Evolutionary conservation across 2,329 filamentous ascomycete genomes (phyloP).

Genomic region (Phaeosphaeria sp.): DNA sequence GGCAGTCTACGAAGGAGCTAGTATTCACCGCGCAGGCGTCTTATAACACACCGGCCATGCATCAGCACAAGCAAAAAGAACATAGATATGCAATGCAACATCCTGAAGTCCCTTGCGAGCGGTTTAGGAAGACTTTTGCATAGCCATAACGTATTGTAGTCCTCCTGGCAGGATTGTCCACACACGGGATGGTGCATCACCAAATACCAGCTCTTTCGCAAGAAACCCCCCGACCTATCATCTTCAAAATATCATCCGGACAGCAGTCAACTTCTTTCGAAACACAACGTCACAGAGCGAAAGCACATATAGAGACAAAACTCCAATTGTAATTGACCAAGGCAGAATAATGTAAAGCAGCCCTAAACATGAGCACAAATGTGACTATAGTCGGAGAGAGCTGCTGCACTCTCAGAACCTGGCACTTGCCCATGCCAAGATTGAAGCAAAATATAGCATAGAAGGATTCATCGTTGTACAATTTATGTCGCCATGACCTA

Average conservation of each 20-base stretch:
- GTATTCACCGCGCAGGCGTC: too few relatives aligned
- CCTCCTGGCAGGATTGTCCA: too few relatives aligned
- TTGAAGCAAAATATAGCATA: neutral
- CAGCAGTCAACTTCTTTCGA: neutral
- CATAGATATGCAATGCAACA: too few relatives aligned
- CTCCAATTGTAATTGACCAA: neutral
- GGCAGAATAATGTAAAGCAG: neutral
- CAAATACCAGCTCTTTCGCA: too few relatives aligned
- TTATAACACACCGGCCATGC: too few relatives aligned
- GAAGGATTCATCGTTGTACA: neutral
- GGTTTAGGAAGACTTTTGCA: too few relatives aligned
- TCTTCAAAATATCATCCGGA: too few relatives aligned
- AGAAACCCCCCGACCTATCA: too few relatives aligned
- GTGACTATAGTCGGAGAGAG: neutral
- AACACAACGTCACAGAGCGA: neutral
- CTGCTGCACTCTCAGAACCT: neutral
- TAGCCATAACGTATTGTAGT: too few relatives aligned
- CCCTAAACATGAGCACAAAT: neutral
- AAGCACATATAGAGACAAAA: neutral
- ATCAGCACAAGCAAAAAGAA: too few relatives aligned
- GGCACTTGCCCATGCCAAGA: neutral
- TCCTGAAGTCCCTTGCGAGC: too few relatives aligned
- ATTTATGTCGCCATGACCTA: neutral
- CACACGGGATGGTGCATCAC: too few relatives aligned
- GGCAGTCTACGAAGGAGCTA: neutral